phyloP scores from a whole-genome alignment of 2,329 filamentous ascomycete genomes.

The Aspergillus sp. region DNA sequence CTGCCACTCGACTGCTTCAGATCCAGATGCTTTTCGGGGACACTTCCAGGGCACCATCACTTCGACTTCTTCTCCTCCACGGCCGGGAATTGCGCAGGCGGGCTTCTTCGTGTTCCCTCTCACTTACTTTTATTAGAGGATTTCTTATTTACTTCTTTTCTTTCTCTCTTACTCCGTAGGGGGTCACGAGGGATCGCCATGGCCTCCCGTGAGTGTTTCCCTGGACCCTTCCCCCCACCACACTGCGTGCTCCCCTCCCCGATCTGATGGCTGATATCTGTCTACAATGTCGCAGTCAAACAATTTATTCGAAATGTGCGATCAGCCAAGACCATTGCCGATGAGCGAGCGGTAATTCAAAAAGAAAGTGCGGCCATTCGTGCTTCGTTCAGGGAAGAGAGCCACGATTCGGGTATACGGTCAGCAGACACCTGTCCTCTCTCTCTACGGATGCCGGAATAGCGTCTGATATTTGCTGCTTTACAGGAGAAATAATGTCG shows the following conservation, averaged over 20 bases:
- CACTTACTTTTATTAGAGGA: conserved; percentile 5
- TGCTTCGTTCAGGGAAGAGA: conserved; percentile 96
- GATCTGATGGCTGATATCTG: conserved; percentile 17
- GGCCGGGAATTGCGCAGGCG: conserved; percentile 7
- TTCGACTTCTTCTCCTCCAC: neutral
- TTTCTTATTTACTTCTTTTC: conserved; percentile 7
- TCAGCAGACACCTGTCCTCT: conserved; percentile 39
- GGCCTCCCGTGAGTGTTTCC: conserved; percentile 46
- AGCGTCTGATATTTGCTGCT: conserved; percentile 14
- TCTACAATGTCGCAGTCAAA: conserved; percentile 59
- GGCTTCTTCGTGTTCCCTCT: conserved; percentile 15
- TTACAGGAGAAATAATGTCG: conserved; percentile 90
- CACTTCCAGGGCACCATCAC: neutral
- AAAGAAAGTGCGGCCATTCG: conserved; percentile 98
- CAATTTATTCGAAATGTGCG: conserved; percentile 99
- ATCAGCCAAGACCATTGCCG: conserved; percentile 96
- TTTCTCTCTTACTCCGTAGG: conserved; percentile 27
- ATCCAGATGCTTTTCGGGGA: too few relatives aligned
- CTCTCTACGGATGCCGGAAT: conserved; percentile 2
- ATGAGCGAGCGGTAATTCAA: conserved; percentile 95
- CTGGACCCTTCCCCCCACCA: conserved; percentile 11
- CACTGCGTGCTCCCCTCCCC: conserved; percentile 8
- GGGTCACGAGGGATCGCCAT: conserved; percentile 47
- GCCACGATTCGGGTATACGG: conserved; percentile 83
- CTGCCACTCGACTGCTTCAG: too few relatives aligned